Evolutionary conservation across 768 basidiomycete species (phyloP), one percentile per base, ranked within the genome.

Genomic region (Rhizopogon sp.): DNA sequence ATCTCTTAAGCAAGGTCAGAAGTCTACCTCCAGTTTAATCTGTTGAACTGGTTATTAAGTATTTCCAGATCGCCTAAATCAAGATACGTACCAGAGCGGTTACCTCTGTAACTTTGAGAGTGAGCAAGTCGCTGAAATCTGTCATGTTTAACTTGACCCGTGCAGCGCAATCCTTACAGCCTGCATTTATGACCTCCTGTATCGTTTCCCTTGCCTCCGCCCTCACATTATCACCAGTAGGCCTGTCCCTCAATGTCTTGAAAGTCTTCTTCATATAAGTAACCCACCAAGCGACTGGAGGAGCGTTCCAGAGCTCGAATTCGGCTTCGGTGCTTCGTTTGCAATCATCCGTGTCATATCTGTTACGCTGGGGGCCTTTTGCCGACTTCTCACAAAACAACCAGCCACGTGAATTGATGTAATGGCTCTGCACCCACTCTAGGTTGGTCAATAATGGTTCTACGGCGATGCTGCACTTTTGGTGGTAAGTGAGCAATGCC

Each of bases 31-130:
- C 6, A 54, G 39, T n/a, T 44, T 3, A 13, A 54, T 43, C 52
- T 56, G 51, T 25, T 31, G 20, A 14, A 25, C 14, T 17, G 20
- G 13, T 5, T 2, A 20, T 47, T 47, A 9, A 33, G 33, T 14
- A 14, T 8, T 3, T 17, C 3, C 3, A 25, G 13, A 10, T 13
- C 6, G 20, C 8, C 6, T 22, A 7, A 33, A 35, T 4, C 9
- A 7, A 20, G 17, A 31, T 33, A 39, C 63, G 39, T 22, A 64
- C 65, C 28, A 9, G 25, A 28, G 64, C 60, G 28, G 59, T 50
- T 3, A 29, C 55, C 17, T 57, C 50, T 0, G 64, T 60, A 1
- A 65, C 29, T 40, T 61, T 55, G 13, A 14, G 25, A 3, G 37
- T 39, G 20, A 56, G 28, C 14, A 66, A 8, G 3, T 40, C 40